Percentiles rank a stretch among this genome's conserved stretches.
Evolutionary conservation across 2,329 filamentous ascomycete species (phyloP).

Genomic region (Claviceps pazoutovae): DNA sequence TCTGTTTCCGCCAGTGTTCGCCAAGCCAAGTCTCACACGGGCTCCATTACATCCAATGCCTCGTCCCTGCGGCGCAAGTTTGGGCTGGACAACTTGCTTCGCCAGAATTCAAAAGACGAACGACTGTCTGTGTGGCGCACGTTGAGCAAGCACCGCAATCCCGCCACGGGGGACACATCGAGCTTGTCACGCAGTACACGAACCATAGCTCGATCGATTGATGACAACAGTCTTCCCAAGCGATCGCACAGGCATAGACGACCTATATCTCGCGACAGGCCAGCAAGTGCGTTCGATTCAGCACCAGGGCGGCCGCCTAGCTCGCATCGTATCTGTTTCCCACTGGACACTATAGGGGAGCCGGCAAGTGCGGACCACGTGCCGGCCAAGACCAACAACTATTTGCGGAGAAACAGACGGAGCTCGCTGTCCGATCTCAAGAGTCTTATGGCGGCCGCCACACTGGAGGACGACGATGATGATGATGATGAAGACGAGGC

Average conservation of each 20-base stretch:
- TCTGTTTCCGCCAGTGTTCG: constrained; percentile 42
- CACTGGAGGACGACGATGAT: constrained; percentile 21
- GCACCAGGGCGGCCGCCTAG: constrained; percentile 38
- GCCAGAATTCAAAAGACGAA: constrained; percentile 68
- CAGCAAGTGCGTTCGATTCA: constrained; percentile 50
- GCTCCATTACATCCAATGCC: constrained; percentile 71
- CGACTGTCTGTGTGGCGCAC: constrained; percentile 71
- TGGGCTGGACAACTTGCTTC: constrained; percentile 60
- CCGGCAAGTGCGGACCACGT: constrained; percentile 30
- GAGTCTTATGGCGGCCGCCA: constrained; percentile 48
- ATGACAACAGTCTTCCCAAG: constrained; percentile 40
- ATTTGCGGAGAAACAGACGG: constrained; percentile 61
- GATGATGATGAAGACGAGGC: constrained; percentile 3
- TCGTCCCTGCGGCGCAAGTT: constrained; percentile 78
- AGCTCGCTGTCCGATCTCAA: constrained; percentile 85
- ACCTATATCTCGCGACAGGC: constrained; percentile 44
- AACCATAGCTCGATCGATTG: constrained; percentile 63
- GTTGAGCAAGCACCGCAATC: constrained; percentile 66
- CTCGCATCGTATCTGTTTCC: constrained; percentile 40
- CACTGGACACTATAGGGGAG: constrained; percentile 46
- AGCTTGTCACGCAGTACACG: constrained; percentile 55
- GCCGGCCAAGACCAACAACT: constrained; percentile 16
- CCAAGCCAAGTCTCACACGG: constrained; percentile 47
- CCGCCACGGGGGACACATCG: constrained; percentile 43
- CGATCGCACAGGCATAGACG: constrained; percentile 22